Conservation (phyloP, 345 rosid species). For the Syzygium grande region DNA sequence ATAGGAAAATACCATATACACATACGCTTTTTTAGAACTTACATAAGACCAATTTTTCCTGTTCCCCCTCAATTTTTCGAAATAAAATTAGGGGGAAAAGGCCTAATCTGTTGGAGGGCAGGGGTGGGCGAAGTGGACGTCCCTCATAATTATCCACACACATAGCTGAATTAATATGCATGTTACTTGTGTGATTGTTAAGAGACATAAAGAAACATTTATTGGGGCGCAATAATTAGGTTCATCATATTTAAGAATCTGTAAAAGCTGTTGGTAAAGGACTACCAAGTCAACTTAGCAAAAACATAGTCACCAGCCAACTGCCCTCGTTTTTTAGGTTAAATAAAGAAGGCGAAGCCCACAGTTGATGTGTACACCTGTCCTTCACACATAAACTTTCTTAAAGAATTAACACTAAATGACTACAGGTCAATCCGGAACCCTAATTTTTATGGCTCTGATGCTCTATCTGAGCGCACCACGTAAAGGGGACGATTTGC, state of each 20-base stretch:
- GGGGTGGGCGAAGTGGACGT: not conserved
- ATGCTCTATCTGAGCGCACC: not conserved
- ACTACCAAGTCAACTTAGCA: not conserved
- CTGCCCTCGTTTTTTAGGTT: not conserved
- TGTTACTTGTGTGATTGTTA: not conserved
- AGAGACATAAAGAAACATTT: not conserved
- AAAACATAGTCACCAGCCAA: not conserved
- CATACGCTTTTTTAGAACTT: not conserved
- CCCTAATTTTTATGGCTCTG: not conserved
- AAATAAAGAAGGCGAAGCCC: not conserved
- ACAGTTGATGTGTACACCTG: not conserved
- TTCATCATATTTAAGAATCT: not conserved
- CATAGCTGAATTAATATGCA: not conserved
- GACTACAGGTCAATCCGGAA: not conserved
- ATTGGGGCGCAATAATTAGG: not conserved
- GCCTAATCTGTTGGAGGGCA: not conserved
- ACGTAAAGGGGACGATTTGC: not conserved
- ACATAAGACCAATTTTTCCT: not conserved
- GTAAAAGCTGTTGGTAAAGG: not conserved
- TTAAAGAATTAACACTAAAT: not conserved
- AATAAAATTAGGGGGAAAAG: not conserved
- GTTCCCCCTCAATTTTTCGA: not conserved
- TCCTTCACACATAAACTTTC: not conserved
- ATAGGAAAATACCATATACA: not conserved
- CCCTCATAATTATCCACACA: not conserved